phyloP scores from a whole-genome alignment of 2,329 filamentous ascomycete genomes.

The Botrytis medusae region DNA sequence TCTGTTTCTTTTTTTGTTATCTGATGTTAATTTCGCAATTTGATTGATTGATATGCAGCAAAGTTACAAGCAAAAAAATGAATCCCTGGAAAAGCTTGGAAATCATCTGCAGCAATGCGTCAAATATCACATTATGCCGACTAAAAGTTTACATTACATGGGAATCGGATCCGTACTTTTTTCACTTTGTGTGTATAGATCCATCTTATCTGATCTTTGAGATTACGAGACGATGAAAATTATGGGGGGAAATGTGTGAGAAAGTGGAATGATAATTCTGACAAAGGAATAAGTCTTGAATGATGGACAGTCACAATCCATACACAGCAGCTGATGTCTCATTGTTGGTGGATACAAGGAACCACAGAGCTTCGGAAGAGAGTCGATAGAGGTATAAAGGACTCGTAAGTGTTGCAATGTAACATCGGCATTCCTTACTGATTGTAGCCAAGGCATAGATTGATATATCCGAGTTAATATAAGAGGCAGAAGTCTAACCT shows the following conservation, averaged over 20 bases:
- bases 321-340: neutral
- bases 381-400: neutral
- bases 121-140: slow-evolving; percentile 6
- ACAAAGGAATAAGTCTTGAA: neutral
- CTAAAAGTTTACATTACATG: slow-evolving; percentile 4
- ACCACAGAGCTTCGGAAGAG: neutral
- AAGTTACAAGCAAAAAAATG: slow-evolving; percentile 2
- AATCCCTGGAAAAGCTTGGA: slow-evolving; percentile 5
- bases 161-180: neutral
- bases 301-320: neutral
- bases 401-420: neutral
- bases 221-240: neutral
- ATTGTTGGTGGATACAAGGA: neutral
- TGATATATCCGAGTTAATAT: neutral
- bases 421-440: neutral
- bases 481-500: neutral
- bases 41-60: neutral
- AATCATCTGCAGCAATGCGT: slow-evolving; percentile 3
- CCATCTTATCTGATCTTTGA: slow-evolving; percentile 10
- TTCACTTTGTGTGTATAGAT: neutral
- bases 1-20: neutral
- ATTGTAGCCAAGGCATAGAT: neutral
- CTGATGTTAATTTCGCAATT: slow-evolving; percentile 7
- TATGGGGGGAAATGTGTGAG: neutral
- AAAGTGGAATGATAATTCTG: neutral